Evolutionary conservation across 2,329 filamentous ascomycete genomes (phyloP).

Genomic region (Diaporthe destruens): DNA sequence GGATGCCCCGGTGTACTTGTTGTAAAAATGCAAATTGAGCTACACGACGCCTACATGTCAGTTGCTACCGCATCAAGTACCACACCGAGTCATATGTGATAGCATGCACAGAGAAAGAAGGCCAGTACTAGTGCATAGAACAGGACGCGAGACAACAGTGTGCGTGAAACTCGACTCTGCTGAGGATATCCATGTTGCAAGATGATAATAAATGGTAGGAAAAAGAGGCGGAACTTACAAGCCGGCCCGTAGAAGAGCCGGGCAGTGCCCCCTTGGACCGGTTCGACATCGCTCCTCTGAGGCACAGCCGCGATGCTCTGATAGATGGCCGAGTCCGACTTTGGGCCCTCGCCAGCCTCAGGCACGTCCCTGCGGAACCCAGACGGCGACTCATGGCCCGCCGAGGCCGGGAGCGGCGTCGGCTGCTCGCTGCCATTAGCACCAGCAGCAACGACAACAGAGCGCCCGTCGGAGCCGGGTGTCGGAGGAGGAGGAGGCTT

Average conservation of each 20-base stretch:
- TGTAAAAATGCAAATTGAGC: slow-evolving; percentile 49
- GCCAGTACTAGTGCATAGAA: neutral
- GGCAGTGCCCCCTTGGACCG: slow-evolving; percentile 35
- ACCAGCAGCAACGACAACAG: neutral
- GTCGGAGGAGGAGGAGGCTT: neutral
- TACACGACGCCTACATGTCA: slow-evolving; percentile 8
- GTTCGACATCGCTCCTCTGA: slow-evolving; percentile 29
- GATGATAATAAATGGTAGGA: too few species aligned
- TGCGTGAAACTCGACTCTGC: too few species aligned
- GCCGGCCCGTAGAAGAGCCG: slow-evolving; percentile 40
- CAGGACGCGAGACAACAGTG: too few species aligned
- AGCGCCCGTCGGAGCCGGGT: neutral
- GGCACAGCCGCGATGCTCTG: slow-evolving; percentile 41
- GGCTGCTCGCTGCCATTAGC: slow-evolving; percentile 9
- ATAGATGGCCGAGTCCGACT: slow-evolving; percentile 36
- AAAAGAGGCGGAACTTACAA: slow-evolving; percentile 13
- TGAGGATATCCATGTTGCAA: neutral
- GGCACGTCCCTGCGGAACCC: slow-evolving; percentile 2
- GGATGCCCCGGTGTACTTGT: slow-evolving; percentile 48
- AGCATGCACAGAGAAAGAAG: neutral
- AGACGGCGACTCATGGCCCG: slow-evolving; percentile 5
- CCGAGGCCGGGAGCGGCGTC: neutral
- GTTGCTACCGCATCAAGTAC: neutral
- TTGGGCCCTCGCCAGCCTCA: slow-evolving; percentile 9
- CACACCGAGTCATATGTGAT: neutral